These are phyloP conservation scores for Fusarium clavum DNA, from an alignment of 2,329 filamentous ascomycete genomes.

Conservation along the genomic window DNA sequence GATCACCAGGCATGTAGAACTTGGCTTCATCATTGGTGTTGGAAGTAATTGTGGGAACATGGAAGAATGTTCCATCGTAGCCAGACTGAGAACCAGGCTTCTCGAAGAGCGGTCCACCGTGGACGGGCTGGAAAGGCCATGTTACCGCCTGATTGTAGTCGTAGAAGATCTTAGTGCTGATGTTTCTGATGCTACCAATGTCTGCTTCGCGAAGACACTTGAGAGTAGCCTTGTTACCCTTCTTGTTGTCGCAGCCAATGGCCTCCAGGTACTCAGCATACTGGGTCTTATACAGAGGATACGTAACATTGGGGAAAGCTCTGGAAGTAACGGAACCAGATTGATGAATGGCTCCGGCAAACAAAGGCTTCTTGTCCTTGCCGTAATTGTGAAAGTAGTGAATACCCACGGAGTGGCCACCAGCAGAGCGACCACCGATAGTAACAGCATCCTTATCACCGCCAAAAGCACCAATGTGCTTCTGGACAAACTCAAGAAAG, in stretches of 20 bases:
- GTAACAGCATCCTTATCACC: slow-evolving; percentile 65
- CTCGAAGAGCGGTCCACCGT: slow-evolving; percentile 59
- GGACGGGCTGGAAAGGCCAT: slow-evolving; percentile 62
- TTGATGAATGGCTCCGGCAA: slow-evolving; percentile 52
- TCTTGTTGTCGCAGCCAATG: slow-evolving; percentile 46
- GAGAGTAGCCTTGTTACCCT: slow-evolving; percentile 50
- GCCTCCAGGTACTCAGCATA: slow-evolving; percentile 47
- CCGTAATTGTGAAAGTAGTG: slow-evolving; percentile 55
- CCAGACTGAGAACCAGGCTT: slow-evolving; percentile 58
- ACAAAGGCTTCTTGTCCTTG: slow-evolving; percentile 46
- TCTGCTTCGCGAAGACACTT: slow-evolving; percentile 54
- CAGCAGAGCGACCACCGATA: slow-evolving; percentile 66
- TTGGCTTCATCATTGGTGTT: slow-evolving; percentile 53
- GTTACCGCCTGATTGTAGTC: slow-evolving; percentile 55
- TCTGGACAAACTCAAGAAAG: slow-evolving; percentile 65
- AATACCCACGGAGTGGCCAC: slow-evolving; percentile 55
- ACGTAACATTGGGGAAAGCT: slow-evolving; percentile 51
- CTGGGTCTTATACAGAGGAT: slow-evolving; percentile 51
- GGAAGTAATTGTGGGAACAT: slow-evolving; percentile 53
- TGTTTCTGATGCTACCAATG: slow-evolving; percentile 51
- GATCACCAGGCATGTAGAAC: slow-evolving; percentile 47
- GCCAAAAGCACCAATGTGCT: slow-evolving; percentile 64
- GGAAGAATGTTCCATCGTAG: slow-evolving; percentile 53
- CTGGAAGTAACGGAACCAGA: slow-evolving; percentile 54
- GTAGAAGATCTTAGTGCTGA: slow-evolving; percentile 54